A percentile compares a stretch with the other conserved stretches of the same genome.
These are phyloP conservation scores for Kwoniella europaea DNA, from an alignment of 768 basidiomycete genomes.

Conservation along the genomic window DNA sequence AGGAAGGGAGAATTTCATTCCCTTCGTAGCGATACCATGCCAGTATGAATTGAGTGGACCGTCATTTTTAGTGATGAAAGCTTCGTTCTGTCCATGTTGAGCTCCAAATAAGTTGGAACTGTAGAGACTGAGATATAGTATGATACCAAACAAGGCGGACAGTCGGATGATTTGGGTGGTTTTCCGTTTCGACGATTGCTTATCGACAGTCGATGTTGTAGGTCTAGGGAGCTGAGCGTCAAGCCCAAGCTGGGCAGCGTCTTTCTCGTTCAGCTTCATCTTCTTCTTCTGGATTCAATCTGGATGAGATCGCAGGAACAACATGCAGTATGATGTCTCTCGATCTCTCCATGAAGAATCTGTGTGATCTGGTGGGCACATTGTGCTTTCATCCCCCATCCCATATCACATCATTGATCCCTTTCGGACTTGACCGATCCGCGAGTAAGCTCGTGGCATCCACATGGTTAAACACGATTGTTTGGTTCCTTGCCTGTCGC, in stretches of 20 bases:
- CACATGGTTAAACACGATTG: too few relatives aligned
- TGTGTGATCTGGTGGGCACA: too few relatives aligned
- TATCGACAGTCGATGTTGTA: constrained; percentile 1
- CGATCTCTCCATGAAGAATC: too few relatives aligned
- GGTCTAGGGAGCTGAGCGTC: constrained; percentile 6
- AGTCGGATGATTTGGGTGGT: constrained; percentile 7
- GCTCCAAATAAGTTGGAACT: background rate
- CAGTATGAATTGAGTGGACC: constrained; percentile 21
- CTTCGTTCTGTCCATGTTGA: too few relatives aligned
- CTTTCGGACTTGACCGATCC: too few relatives aligned
- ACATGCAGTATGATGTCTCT: too few relatives aligned
- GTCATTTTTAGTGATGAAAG: background rate
- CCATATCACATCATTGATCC: too few relatives aligned
- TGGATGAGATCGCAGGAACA: too few relatives aligned
- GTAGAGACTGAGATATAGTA: constrained; percentile 1
- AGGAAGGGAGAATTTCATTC: constrained; percentile 23
- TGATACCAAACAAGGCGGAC: constrained; percentile 15
- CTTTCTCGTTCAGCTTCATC: background rate
- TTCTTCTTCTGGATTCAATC: too few relatives aligned
- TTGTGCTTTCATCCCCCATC: too few relatives aligned
- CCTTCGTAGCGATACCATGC: constrained; percentile 27
- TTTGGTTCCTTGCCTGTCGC: too few relatives aligned
- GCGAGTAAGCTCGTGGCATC: too few relatives aligned
- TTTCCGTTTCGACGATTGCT: background rate
- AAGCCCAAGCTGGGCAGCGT: background rate